Conservation (phyloP, 2,329 filamentous ascomycete species). For the Daldinia sp. region DNA sequence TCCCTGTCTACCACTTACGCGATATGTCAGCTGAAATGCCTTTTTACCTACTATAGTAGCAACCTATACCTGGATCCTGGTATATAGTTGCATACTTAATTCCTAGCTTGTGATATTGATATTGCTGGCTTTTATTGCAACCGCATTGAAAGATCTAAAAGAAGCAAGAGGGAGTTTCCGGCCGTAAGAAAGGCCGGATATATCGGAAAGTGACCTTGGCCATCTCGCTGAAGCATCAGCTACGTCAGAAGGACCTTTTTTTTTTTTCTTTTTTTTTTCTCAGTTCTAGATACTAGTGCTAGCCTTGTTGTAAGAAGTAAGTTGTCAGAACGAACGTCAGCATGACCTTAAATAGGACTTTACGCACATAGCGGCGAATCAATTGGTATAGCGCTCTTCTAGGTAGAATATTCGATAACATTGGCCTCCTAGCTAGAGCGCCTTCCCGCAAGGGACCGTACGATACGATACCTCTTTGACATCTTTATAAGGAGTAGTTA, state of each 20-base stretch:
- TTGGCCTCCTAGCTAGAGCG: background rate
- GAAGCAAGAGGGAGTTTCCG: background rate
- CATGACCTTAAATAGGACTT: background rate
- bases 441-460: background rate
- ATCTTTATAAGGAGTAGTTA: background rate
- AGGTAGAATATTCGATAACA: background rate
- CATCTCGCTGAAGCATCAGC: background rate
- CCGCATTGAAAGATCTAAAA: background rate
- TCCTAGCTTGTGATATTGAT: background rate
- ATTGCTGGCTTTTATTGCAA: background rate
- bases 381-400: background rate
- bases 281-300: background rate
- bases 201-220: background rate
- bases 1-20: background rate
- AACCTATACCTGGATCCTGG: background rate
- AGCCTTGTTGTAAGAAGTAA: background rate
- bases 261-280: background rate
- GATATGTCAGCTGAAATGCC: background rate
- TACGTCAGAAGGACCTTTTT: background rate
- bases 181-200: background rate
- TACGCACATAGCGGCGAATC: background rate
- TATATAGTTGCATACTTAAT: background rate
- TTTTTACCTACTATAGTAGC: background rate
- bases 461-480: background rate
- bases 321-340: background rate